Evolutionary conservation across 495 filamentous ascomycete genomes (phyloP).

Genomic region (Cudoniella acicularis): DNA sequence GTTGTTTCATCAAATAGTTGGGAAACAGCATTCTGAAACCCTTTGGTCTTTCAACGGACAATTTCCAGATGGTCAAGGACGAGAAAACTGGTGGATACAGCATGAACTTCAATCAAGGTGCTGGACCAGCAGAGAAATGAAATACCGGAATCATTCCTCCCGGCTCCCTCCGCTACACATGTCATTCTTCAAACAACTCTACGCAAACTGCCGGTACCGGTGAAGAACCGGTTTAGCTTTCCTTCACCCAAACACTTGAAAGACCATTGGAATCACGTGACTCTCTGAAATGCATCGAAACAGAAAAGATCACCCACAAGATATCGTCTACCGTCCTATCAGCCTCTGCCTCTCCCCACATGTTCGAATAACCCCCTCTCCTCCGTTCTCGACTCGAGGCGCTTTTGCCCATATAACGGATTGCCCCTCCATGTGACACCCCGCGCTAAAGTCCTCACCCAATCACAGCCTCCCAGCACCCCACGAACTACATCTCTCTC

Average conservation of each 20-base stretch:
- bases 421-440: neutral
- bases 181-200: too few relatives aligned
- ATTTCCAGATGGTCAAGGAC: constrained; percentile 91
- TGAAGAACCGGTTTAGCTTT: too few relatives aligned
- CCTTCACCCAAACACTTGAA: too few relatives aligned
- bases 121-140: neutral
- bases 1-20: constrained; percentile 43
- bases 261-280: too few relatives aligned
- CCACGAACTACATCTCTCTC: neutral
- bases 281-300: too few relatives aligned
- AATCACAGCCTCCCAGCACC: neutral
- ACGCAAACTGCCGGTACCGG: too few relatives aligned
- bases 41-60: constrained; percentile 88
- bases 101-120: constrained; percentile 70
- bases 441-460: neutral
- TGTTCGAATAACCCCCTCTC: too few relatives aligned
- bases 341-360: neutral
- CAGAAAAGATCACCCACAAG: too few relatives aligned
- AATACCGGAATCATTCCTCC: too few relatives aligned
- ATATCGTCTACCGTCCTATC: neutral
- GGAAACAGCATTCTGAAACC: constrained; percentile 90
- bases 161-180: too few relatives aligned
- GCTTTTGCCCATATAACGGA: neutral
- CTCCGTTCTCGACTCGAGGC: neutral
- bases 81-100: constrained; percentile 87